phyloP scores from a whole-genome alignment of 2,329 filamentous ascomycete species.

The Penicillium sp. region DNA sequence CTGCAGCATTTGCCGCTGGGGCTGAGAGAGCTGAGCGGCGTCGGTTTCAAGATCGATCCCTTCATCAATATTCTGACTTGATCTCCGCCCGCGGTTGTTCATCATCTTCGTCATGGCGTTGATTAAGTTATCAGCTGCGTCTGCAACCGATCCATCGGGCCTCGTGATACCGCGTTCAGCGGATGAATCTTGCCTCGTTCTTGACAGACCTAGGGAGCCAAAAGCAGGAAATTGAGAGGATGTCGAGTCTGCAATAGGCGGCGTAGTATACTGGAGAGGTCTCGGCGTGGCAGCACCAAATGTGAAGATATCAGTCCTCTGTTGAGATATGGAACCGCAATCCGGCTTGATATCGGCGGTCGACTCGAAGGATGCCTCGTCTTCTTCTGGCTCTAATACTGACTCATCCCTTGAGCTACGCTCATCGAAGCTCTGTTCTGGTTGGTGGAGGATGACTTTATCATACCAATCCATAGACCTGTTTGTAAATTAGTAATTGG shows the following conservation, averaged over 20 bases:
- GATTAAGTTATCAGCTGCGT: slow-evolving; percentile 35
- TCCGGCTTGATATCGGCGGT: slow-evolving; percentile 13
- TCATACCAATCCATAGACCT: slow-evolving; percentile 39
- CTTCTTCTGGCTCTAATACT: slow-evolving; percentile 17
- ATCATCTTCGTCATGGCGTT: slow-evolving; percentile 37
- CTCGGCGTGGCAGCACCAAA: slow-evolving; percentile 7
- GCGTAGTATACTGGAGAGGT: neutral
- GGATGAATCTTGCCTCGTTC: neutral
- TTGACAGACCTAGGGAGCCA: neutral
- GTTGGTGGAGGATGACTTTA: slow-evolving; percentile 24
- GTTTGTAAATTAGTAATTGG: slow-evolving; percentile 3
- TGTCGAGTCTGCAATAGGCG: neutral
- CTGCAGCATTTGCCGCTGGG: slow-evolving; percentile 36
- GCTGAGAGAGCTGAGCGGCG: slow-evolving; percentile 26
- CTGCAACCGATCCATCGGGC: slow-evolving; percentile 26
- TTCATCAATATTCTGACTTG: slow-evolving; percentile 24
- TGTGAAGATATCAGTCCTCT: neutral
- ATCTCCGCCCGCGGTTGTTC: slow-evolving; percentile 27
- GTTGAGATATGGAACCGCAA: neutral
- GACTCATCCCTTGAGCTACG: slow-evolving; percentile 18
- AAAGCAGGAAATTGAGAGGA: slow-evolving; percentile 5
- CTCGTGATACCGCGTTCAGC: slow-evolving; percentile 11
- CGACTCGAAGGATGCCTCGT: slow-evolving; percentile 12
- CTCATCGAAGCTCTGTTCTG: slow-evolving; percentile 18
- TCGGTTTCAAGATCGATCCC: slow-evolving; percentile 22